phyloP scores from a whole-genome alignment of 441 rosid species.

The Pelargonium australe region DNA sequence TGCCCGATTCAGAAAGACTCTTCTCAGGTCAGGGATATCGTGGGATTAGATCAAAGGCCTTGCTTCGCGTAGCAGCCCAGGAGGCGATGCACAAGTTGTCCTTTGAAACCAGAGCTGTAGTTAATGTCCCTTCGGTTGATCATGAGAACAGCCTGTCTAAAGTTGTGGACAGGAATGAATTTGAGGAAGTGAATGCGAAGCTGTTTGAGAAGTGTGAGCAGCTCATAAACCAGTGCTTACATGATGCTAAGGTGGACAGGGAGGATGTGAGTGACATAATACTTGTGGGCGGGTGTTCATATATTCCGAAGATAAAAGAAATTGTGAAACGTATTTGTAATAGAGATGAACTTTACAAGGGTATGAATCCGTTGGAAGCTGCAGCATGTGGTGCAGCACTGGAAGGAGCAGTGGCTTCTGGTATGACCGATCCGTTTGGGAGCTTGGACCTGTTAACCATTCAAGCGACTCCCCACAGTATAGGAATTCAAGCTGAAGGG shows the following conservation, averaged over 20 bases:
- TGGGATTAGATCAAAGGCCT: constrained; percentile 40
- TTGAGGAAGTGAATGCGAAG: constrained; percentile 57
- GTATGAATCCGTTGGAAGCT: constrained; percentile 58
- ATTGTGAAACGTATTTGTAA: constrained; percentile 39
- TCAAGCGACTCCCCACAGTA: constrained; percentile 58
- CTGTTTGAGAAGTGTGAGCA: constrained; percentile 52
- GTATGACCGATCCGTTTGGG: constrained; percentile 70
- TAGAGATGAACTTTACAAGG: constrained; percentile 47
- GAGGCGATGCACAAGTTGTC: constrained; percentile 70
- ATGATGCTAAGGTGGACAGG: constrained; percentile 47
- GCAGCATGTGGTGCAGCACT: constrained; percentile 80
- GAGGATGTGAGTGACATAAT: constrained; percentile 61
- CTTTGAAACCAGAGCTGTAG: constrained; percentile 35
- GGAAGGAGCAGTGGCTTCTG: constrained; percentile 88
- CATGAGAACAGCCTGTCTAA: constrained; percentile 31
- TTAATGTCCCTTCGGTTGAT: constrained; percentile 61
- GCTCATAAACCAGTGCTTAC: constrained; percentile 55
- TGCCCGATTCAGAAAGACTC: constrained; percentile 42
- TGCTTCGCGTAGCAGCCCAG: constrained; percentile 66
- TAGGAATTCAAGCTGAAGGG: constrained; percentile 65
- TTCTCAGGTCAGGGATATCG: constrained; percentile 33
- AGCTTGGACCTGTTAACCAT: constrained; percentile 70
- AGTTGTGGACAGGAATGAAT: constrained; percentile 45
- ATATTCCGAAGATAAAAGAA: constrained; percentile 47
- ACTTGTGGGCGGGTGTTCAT: constrained; percentile 80